phyloP scores from a whole-genome alignment of 1,284 basidiomycete species.

The Anthracocystis walkeri region DNA sequence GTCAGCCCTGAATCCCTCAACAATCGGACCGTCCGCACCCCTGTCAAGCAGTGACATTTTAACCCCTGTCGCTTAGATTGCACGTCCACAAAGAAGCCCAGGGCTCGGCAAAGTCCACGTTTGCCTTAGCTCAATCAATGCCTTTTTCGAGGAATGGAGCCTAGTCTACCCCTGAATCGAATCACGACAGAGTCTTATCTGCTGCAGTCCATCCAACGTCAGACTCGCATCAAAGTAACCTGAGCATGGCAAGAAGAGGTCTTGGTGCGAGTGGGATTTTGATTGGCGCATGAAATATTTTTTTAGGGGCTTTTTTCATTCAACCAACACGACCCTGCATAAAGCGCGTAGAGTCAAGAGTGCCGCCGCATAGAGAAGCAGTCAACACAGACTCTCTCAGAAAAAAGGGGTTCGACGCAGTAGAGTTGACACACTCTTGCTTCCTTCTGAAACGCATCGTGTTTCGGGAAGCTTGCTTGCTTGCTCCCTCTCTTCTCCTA shows the following conservation, averaged over 20 bases:
- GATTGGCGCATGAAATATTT: conserved; percentile 15
- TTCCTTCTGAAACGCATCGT: not conserved
- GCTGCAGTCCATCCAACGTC: not conserved
- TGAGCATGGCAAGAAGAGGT: not conserved
- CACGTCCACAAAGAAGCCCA: no score
- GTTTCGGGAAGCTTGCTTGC: not conserved
- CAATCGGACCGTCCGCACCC: not conserved
- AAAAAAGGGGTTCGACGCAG: conserved; percentile 19
- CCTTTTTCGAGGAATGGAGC: no score
- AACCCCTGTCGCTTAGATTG: not conserved
- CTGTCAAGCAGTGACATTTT: not conserved
- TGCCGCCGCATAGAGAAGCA: not conserved
- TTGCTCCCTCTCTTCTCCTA: not conserved
- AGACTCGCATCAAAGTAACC: not conserved
- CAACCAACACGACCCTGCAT: conserved; percentile 50
- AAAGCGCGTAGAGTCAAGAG: conserved; percentile 5
- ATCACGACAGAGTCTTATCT: not conserved
- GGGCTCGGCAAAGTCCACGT: no score
- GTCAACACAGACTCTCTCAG: conserved; percentile 3
- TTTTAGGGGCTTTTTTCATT: conserved; percentile 29
- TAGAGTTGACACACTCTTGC: not conserved
- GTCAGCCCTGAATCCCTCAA: not conserved
- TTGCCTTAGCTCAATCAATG: no score
- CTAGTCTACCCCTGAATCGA: no score
- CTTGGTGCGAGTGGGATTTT: conserved; percentile 2